These are phyloP conservation scores for Colletotrichum sp. DNA, from an alignment of 2,329 filamentous ascomycete species.

Conservation along the genomic window DNA sequence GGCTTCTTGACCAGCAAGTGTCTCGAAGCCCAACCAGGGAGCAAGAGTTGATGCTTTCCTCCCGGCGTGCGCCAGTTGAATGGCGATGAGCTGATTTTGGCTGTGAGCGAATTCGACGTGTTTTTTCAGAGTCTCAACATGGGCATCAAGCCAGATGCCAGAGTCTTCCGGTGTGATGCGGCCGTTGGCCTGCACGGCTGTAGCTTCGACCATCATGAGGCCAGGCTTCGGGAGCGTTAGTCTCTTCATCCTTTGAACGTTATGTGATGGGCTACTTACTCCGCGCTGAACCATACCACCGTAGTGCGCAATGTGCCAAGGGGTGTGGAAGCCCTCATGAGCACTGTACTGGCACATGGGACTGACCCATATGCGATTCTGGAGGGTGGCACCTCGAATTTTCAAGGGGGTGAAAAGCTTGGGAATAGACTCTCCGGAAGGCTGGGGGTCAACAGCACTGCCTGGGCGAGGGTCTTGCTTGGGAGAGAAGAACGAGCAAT, in stretches of 20 bases:
- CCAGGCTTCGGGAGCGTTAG: conserved; percentile 45
- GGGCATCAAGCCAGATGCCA: conserved; percentile 73
- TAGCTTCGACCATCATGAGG: conserved; percentile 69
- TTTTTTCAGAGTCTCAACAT: conserved; percentile 62
- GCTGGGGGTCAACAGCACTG: conserved; percentile 41
- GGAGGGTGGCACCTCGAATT: conserved; percentile 48
- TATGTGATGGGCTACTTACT: not conserved
- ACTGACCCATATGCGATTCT: conserved; percentile 51
- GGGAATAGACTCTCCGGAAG: conserved; percentile 49
- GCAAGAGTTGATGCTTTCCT: conserved; percentile 62
- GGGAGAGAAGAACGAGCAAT: conserved; percentile 51
- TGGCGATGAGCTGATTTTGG: conserved; percentile 68
- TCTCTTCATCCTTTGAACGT: not conserved
- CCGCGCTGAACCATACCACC: conserved; percentile 77
- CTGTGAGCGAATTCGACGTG: conserved; percentile 65
- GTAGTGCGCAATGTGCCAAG: conserved; percentile 77
- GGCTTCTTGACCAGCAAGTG: conserved; percentile 50
- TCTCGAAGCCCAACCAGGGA: conserved; percentile 67
- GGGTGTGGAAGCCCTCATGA: conserved; percentile 64
- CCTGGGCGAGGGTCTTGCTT: conserved; percentile 49
- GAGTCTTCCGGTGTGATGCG: conserved; percentile 72
- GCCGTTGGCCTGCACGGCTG: conserved; percentile 66
- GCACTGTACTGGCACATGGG: conserved; percentile 55
- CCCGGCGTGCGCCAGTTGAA: conserved; percentile 80
- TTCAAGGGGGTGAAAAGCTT: conserved; percentile 54